Evolutionary conservation across 2,329 filamentous ascomycete species (phyloP), one percentile per base, ranked within the genome.

Genomic region (Cyanodermella asteris): DNA sequence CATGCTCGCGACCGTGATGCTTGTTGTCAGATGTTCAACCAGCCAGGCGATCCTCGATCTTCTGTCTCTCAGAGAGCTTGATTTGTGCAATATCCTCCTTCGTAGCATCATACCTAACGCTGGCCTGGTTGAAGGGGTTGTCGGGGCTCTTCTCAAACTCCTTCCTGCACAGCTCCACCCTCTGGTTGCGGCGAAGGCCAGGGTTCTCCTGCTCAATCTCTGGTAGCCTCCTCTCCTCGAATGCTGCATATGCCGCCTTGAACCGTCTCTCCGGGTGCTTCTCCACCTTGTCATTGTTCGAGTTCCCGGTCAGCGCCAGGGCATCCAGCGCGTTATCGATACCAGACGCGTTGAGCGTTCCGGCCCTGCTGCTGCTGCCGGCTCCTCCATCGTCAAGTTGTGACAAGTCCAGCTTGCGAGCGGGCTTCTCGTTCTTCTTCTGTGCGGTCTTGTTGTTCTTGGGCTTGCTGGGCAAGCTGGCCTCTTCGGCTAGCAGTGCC

Each of bases 241-340:
- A 97, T 20, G 66, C 72, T 12, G 73, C 64, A 42, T 74, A 87
- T 1, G 84, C 84, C 5, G 82, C 81, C 47, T 81, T 77, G 56
- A 72, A 87, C 26, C 87, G 61, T 31, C 77, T 60, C 56, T 93
- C 81, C 0, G 87, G 82, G 45, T 94, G 82, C 26, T 70, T 63
- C 44, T 97, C 87, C 30, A 97, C 49, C 56, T 87, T 80, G 30
- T 63, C 51, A 12, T 59, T 52, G 25, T 62, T 58, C n/a, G 55
- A 46, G 20, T 56, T 49, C 14, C 49, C 50, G 3, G 66, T 65
- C 26, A 93, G 50, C 3, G 67, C 69, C 15, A 94, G 64, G 3
- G 81, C 81, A 40, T 93, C 82, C 24, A 94, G 65, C 1, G 81
- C 81, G 41, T 93, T 84, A 47, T 94, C 82, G 47, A 97, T 91